Evolutionary conservation across 176 grass and related monocot genomes (phyloP).

Genomic region (Rhynchospora tenuis): DNA sequence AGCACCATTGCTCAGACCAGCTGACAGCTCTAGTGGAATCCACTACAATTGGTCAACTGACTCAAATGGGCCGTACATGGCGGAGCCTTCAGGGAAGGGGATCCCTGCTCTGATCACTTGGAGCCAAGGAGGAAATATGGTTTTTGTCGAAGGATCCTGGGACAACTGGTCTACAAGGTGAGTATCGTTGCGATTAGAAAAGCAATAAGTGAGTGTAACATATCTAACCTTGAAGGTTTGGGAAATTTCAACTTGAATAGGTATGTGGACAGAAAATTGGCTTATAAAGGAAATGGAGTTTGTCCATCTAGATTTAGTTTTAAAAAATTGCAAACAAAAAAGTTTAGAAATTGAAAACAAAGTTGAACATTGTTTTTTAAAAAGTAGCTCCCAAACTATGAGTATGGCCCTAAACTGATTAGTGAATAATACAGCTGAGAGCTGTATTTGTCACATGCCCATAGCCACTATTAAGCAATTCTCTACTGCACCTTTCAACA

Average conservation of each 20-base stretch:
- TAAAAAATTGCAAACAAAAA: neutral
- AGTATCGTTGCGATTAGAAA: neutral
- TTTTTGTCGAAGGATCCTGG: constrained; percentile 89
- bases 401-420: neutral
- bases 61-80: constrained; percentile 27
- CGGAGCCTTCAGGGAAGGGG: constrained; percentile 31
- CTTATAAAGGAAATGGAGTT: neutral
- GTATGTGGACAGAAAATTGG: neutral
- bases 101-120: constrained; percentile 81
- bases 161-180: constrained; percentile 90
- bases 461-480: neutral
- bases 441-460: neutral
- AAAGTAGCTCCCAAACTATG: neutral
- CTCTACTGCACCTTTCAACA: neutral
- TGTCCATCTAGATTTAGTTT: neutral
- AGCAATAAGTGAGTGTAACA: neutral
- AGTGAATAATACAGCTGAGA: neutral
- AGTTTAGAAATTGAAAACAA: neutral
- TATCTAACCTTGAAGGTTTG: neutral
- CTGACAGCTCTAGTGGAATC: constrained; percentile 40
- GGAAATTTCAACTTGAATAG: neutral
- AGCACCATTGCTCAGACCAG: constrained; percentile 50
- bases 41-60: constrained; percentile 41
- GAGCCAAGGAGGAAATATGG: constrained; percentile 67
- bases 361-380: neutral